A percentile compares a stretch with the other conserved stretches of the same genome.
Evolutionary conservation across 495 filamentous ascomycete species (phyloP).

Genomic region (Arthonia radiata): DNA sequence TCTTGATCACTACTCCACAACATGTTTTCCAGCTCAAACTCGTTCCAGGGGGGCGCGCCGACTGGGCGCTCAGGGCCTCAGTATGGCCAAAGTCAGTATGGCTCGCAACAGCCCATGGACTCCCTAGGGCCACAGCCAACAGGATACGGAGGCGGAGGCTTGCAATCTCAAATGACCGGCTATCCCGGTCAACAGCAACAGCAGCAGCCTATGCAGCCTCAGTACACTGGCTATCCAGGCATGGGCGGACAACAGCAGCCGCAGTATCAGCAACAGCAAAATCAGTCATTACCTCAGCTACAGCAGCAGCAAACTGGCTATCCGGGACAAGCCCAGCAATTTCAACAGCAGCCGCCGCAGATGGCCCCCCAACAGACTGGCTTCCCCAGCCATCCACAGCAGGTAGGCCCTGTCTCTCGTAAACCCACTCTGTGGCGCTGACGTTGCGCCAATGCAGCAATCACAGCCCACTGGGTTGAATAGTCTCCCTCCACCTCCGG

Average conservation of each 20-base stretch:
- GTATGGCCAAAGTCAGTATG: slow-evolving; percentile 36
- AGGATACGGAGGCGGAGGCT: slow-evolving; percentile 12
- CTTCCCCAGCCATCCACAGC: slow-evolving; percentile 24
- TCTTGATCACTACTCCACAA: no score
- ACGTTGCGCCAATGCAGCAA: slow-evolving; percentile 16
- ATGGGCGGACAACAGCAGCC: no score
- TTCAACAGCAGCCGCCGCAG: no score
- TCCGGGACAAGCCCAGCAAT: slow-evolving; percentile 21
- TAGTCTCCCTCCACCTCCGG: slow-evolving; percentile 10
- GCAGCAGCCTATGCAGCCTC: slow-evolving; percentile 24
- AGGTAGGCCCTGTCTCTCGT: no score
- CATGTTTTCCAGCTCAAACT: slow-evolving; percentile 80
- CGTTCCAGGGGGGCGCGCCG: slow-evolving; percentile 55
- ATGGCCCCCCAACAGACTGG: slow-evolving; percentile 12
- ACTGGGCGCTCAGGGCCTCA: slow-evolving; percentile 46
- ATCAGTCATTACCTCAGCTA: slow-evolving; percentile 33
- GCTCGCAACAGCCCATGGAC: slow-evolving; percentile 17
- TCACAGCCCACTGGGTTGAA: slow-evolving; percentile 14
- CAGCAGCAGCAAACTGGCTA: slow-evolving; percentile 34
- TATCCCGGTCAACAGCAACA: slow-evolving; percentile 1
- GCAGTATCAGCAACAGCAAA: slow-evolving; percentile 20
- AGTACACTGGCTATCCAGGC: slow-evolving; percentile 28
- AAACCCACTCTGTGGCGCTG: no score
- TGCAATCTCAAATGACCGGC: slow-evolving; percentile 18
- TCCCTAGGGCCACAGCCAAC: slow-evolving; percentile 22